Percentiles rank a stretch among this genome's conserved stretches.
These are phyloP conservation scores for Camelina hispida DNA, from an alignment of 345 rosid genomes.

Conservation along the genomic window DNA sequence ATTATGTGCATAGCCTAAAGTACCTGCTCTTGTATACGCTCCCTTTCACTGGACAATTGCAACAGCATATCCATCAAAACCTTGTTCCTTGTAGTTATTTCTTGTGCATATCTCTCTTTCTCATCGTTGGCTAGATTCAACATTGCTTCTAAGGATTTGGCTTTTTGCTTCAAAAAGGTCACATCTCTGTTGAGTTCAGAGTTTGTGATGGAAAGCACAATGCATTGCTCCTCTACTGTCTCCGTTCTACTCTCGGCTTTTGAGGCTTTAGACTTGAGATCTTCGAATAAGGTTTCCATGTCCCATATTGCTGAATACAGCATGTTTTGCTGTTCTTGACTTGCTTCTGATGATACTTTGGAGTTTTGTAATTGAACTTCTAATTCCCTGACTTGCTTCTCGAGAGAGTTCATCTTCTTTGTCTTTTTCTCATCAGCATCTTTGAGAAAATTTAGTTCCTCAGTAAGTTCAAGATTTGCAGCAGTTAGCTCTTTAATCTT, in stretches of 20 bases:
- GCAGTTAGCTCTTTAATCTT: slow-evolving; percentile 70
- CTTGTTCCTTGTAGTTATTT: slow-evolving; percentile 62
- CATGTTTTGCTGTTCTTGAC: slow-evolving; percentile 96
- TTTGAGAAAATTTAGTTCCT: slow-evolving; percentile 82
- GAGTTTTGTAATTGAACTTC: slow-evolving; percentile 75
- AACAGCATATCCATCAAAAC: slow-evolving; percentile 71
- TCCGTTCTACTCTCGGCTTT: slow-evolving; percentile 80
- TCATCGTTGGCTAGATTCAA: slow-evolving; percentile 60
- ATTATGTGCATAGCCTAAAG: neutral
- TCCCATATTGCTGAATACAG: slow-evolving; percentile 98
- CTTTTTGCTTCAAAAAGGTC: slow-evolving; percentile 54
- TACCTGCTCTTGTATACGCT: slow-evolving; percentile 86
- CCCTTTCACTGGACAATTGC: slow-evolving; percentile 76
- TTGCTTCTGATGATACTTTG: slow-evolving; percentile 75
- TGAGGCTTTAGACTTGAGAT: slow-evolving; percentile 87
- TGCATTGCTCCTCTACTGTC: slow-evolving; percentile 76
- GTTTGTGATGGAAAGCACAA: slow-evolving; percentile 66
- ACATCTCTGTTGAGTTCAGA: slow-evolving; percentile 64
- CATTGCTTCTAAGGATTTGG: slow-evolving; percentile 57
- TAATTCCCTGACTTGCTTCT: slow-evolving; percentile 77
- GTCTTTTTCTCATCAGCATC: slow-evolving; percentile 59
- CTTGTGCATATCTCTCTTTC: slow-evolving; percentile 62
- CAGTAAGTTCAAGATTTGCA: slow-evolving; percentile 74
- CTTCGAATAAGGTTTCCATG: slow-evolving; percentile 95
- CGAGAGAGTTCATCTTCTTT: slow-evolving; percentile 74